phyloP scores from a whole-genome alignment of 805 yeast species.

The Starmerella floris region DNA sequence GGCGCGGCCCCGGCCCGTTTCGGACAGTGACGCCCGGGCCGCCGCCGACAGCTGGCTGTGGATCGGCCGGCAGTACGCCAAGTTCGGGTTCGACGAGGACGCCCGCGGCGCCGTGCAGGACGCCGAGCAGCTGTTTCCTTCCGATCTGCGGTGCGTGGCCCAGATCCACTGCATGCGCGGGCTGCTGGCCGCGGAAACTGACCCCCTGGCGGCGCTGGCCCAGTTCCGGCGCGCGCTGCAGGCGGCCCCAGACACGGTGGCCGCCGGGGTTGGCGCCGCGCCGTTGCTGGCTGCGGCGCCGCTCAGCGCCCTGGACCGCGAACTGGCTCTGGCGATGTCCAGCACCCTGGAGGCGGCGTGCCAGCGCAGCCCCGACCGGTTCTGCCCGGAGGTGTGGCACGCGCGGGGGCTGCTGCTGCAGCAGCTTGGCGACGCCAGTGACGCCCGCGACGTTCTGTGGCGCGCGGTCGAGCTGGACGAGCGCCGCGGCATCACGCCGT shows the following conservation, averaged over 20 bases:
- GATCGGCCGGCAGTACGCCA: slow-evolving; percentile 51
- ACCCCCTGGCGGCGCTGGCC: slow-evolving; percentile 12
- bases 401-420: slow-evolving; percentile 52
- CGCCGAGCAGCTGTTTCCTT: slow-evolving; percentile 43
- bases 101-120: slow-evolving; percentile 62
- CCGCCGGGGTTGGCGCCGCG: slow-evolving; percentile 19
- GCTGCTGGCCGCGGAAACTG: slow-evolving; percentile 1
- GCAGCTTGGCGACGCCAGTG: slow-evolving; percentile 38
- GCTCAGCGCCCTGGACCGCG: neutral
- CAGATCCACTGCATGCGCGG: slow-evolving; percentile 6
- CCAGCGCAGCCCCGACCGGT: slow-evolving; percentile 30
- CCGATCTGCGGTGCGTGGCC: slow-evolving; percentile 5
- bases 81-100: slow-evolving; percentile 41
- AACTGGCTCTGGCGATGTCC: slow-evolving; percentile 5
- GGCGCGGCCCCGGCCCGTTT: neutral
- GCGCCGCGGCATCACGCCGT: slow-evolving; percentile 14
- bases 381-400: slow-evolving; percentile 55
- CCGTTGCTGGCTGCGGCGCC: slow-evolving; percentile 2
- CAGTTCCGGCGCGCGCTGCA: slow-evolving; percentile 15
- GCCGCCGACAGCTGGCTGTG: slow-evolving; percentile 48
- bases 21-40: slow-evolving; percentile 3
- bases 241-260: slow-evolving; percentile 13
- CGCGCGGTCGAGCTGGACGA: slow-evolving; percentile 23
- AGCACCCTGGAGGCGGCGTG: slow-evolving; percentile 16
- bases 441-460: slow-evolving; percentile 42